These are phyloP conservation scores for Aspergillus pseudoglaucus DNA, from an alignment of 2,329 filamentous ascomycete species.

Conservation along the genomic window DNA sequence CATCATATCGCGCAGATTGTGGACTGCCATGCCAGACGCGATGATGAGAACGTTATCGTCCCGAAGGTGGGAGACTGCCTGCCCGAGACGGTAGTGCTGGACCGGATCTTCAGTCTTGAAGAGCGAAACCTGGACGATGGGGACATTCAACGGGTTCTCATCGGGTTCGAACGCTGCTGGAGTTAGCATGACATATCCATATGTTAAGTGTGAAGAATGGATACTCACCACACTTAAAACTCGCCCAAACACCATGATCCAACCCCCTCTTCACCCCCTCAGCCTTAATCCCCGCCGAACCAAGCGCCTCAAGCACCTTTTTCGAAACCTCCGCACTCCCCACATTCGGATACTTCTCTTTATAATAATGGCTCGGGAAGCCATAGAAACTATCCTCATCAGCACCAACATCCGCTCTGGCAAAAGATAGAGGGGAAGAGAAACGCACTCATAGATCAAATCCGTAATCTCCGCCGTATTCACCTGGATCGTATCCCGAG, in stretches of 20 bases:
- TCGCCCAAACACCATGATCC: constrained; percentile 70
- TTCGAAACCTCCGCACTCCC: constrained; percentile 56
- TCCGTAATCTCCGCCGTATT: constrained; percentile 60
- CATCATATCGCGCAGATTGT: constrained; percentile 57
- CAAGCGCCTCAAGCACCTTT: constrained; percentile 51
- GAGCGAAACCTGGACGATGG: constrained; percentile 66
- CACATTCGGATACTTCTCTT: constrained; percentile 58
- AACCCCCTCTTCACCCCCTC: constrained; percentile 57
- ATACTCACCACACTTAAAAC: constrained; percentile 51
- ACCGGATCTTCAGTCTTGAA: constrained; percentile 59
- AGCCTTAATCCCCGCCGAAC: constrained; percentile 53
- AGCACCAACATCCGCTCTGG: background rate
- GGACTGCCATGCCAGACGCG: constrained; percentile 68
- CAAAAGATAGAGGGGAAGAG: background rate
- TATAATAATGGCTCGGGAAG: constrained; percentile 64
- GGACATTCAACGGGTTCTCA: constrained; percentile 57
- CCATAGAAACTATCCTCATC: constrained; percentile 54
- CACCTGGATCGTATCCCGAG: constrained; percentile 51
- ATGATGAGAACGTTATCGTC: constrained; percentile 64
- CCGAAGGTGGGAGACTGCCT: constrained; percentile 59
- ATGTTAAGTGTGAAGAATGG: background rate
- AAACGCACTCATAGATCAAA: constrained; percentile 60
- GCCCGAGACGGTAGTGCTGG: constrained; percentile 61
- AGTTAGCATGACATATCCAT: background rate
- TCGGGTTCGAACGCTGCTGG: constrained; percentile 53